phyloP scores from a whole-genome alignment of 108 stramenopile species.

The Cyclotella cryptica region DNA sequence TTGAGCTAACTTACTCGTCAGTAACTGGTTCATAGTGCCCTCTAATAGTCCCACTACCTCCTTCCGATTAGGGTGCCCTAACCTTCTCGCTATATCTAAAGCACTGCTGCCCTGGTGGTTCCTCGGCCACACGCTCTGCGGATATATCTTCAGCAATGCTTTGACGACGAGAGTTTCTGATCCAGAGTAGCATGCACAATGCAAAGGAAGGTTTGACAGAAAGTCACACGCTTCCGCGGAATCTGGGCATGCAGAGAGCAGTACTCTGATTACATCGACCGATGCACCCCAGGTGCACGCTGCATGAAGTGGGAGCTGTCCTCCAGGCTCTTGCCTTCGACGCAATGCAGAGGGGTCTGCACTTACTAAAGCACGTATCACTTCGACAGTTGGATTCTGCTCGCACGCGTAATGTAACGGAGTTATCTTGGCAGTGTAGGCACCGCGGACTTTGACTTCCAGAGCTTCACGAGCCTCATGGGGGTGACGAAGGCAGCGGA shows the following conservation, averaged over 20 bases:
- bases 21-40: constrained; percentile 38
- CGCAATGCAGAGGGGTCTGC: constrained; percentile 65
- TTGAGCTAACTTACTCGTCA: constrained; percentile 29
- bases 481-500: constrained; percentile 61
- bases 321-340: constrained; percentile 76
- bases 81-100: constrained; percentile 73
- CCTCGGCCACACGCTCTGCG: constrained; percentile 69
- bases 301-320: constrained; percentile 78
- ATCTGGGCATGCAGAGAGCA: constrained; percentile 63
- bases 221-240: constrained; percentile 71
- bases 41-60: constrained; percentile 55
- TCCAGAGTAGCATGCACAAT: constrained; percentile 87
- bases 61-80: constrained; percentile 77
- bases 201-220: constrained; percentile 81
- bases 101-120: constrained; percentile 83
- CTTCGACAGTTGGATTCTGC: constrained; percentile 68
- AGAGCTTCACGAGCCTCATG: constrained; percentile 65
- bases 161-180: constrained; percentile 61
- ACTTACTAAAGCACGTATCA: constrained; percentile 65
- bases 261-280: constrained; percentile 49
- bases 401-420: constrained; percentile 87
- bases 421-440: constrained; percentile 73
- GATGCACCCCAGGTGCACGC: constrained; percentile 87
- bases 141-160: constrained; percentile 64
- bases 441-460: constrained; percentile 76